These are phyloP conservation scores for Lyophyllum shimeji DNA, from an alignment of 768 basidiomycete genomes.

Conservation along the genomic window DNA sequence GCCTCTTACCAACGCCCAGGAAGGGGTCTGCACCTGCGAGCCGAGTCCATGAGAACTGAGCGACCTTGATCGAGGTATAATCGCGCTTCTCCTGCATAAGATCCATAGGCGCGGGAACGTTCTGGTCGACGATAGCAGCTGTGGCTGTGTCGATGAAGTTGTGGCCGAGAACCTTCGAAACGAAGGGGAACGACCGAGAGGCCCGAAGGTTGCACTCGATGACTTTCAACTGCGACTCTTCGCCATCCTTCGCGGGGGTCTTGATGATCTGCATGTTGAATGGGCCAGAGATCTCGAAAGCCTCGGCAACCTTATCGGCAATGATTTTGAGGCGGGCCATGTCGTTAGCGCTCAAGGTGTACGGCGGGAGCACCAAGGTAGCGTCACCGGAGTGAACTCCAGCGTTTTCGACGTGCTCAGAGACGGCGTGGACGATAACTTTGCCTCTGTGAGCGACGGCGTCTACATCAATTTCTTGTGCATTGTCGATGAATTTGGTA, in stretches of 20 bases:
- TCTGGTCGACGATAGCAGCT: constrained; percentile 77
- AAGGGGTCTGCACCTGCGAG: constrained; percentile 95
- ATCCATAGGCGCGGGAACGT: constrained; percentile 90
- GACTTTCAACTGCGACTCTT: constrained; percentile 81
- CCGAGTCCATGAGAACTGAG: constrained; percentile 98
- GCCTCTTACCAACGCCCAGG: constrained; percentile 82
- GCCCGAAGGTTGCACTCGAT: constrained; percentile 99
- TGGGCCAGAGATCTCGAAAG: constrained; percentile 96
- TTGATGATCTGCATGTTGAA: constrained; percentile 99
- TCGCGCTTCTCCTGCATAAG: constrained; percentile 87
- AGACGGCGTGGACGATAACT: constrained; percentile 92
- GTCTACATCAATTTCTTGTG: constrained; percentile 98
- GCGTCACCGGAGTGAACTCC: constrained; percentile 99
- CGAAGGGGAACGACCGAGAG: constrained; percentile 98
- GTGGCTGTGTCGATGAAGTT: constrained; percentile 97
- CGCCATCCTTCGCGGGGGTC: constrained; percentile 55
- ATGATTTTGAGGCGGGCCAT: constrained; percentile 90
- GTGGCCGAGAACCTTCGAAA: constrained; percentile 95
- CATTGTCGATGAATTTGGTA: constrained; percentile 97
- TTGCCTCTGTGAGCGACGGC: constrained; percentile 93
- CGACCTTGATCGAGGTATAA: constrained; percentile 95
- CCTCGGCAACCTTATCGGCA: constrained; percentile 90
- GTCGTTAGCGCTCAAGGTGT: constrained; percentile 72
- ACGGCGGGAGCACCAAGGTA: constrained; percentile 94
- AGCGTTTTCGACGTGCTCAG: constrained; percentile 98